These are phyloP conservation scores for Glycine tomentella DNA, from an alignment of 306 rosid species.

Conservation along the genomic window DNA sequence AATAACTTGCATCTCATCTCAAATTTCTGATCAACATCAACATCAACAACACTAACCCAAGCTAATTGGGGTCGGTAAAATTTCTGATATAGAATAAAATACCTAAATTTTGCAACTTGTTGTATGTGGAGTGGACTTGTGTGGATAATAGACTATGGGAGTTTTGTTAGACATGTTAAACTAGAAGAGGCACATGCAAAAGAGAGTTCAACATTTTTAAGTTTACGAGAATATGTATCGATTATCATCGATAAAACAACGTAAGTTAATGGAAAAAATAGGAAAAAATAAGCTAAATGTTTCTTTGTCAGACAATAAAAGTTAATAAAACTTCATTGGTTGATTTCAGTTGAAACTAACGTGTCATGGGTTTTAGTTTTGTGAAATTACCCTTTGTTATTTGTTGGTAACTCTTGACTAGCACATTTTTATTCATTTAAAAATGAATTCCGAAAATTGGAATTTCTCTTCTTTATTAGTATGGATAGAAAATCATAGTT, in stretches of 20 bases:
- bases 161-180: not conserved
- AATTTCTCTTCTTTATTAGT: not conserved
- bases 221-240: conserved; percentile 4
- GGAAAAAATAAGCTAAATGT: not conserved
- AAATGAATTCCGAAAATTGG: not conserved
- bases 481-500: not conserved
- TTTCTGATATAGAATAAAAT: not conserved
- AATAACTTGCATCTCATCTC: no score
- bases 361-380: conserved; percentile 20
- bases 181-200: not conserved
- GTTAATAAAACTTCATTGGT: conserved; percentile 6
- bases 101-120: not conserved
- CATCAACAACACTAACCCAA: no score
- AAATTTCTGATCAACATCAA: no score
- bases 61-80: no score
- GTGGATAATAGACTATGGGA: not conserved
- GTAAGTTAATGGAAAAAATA: not conserved
- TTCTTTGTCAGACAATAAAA: no score
- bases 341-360: conserved; percentile 11
- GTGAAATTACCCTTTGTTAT: conserved; percentile 10
- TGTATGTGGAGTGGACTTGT: not conserved
- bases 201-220: not conserved
- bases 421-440: conserved; percentile 10
- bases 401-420: conserved; percentile 17
- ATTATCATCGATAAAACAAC: not conserved